Conservation (phyloP, 2,329 filamentous ascomycete genomes). For the Salinomyces thailandicus region DNA sequence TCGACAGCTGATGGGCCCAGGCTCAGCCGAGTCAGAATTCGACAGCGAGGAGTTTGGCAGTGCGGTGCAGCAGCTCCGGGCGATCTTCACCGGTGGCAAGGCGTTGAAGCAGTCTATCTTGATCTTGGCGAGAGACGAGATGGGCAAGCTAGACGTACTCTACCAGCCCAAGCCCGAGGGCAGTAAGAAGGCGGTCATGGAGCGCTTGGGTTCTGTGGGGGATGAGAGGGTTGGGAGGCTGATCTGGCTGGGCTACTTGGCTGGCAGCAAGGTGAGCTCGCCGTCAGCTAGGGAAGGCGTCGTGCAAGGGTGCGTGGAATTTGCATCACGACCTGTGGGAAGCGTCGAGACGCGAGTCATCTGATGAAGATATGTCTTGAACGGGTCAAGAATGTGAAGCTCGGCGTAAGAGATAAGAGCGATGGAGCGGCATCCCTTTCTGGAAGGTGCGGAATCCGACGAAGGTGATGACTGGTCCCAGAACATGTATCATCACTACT, state of each 20-base stretch:
- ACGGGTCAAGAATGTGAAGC: too few species aligned
- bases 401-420: too few species aligned
- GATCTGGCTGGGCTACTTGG: conserved; percentile 84
- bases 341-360: conserved; percentile 70
- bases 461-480: too few species aligned
- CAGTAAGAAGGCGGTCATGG: conserved; percentile 28
- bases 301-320: conserved; percentile 75
- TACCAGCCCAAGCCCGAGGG: conserved; percentile 46
- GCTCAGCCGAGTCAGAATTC: conserved; percentile 37
- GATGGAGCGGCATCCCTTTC: too few species aligned
- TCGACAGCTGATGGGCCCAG: conserved; percentile 31
- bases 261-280: conserved; percentile 75
- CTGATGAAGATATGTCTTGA: too few species aligned
- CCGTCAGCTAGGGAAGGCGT: conserved; percentile 71
- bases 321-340: conserved; percentile 79
- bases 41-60: conserved; percentile 66
- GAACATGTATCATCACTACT: too few species aligned
- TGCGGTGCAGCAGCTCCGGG: conserved; percentile 67
- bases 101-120: conserved; percentile 73
- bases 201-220: conserved; percentile 56
- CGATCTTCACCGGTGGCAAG: conserved; percentile 64
- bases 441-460: too few species aligned
- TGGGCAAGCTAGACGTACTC: conserved; percentile 56
- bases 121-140: conserved; percentile 55
- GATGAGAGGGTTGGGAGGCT: conserved; percentile 74